Base-by-base conservation (phyloP, 768 basidiomycete genomes). In the Leccinum variicolor region DNA sequence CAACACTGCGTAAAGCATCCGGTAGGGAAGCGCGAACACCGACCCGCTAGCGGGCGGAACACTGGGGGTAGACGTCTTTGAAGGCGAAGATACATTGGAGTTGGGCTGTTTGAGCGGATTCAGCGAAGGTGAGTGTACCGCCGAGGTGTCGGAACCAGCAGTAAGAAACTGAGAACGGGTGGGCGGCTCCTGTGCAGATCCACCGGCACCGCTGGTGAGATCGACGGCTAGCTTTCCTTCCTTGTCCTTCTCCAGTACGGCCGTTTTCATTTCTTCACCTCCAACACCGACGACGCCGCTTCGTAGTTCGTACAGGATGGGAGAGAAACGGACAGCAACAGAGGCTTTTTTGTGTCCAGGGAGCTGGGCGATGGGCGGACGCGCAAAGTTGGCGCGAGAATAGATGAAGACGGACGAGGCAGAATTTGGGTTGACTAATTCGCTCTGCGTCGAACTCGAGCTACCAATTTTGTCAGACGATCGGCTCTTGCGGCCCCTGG, bases 271-370 rank as follows among this genome's bases (percentile, higher is more conserved):
- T 54, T 83, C 82, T 21, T 70, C 67, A 19, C 52, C 53, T 11
- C 70, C 74, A 3, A 67, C 60, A 17, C 72, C 74, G 31, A 66
- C 62, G 1, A 87, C 81, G 25, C 80, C 83, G 9, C 80, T 79
- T 25, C 96, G 80, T n/a, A 98, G 77, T 66, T 98, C 94, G 66
- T 94, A 98, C 43, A 99, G 72, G 21, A 98, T 80, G 0, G 96
- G 97, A 29, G 92, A 95, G 74, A 98, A 99, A 48, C 87, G 80
- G 36, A 99, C 94, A 1, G 92, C 96, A 3, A 98, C 89, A 64
- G 90, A 94, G 0, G 96, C 89, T 64, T 96, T 97, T 75, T 94
- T 93, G 77, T 98, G 92, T 2, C 97, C 97, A 3, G 97, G 95
- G 5, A 98, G 77, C 69, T 95, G 94, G 14, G 94, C 97, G 56